Percentiles rank a stretch among this genome's conserved stretches.
Evolutionary conservation across 768 basidiomycete genomes (phyloP).

Genomic region (Macrolepiota dolichaula): DNA sequence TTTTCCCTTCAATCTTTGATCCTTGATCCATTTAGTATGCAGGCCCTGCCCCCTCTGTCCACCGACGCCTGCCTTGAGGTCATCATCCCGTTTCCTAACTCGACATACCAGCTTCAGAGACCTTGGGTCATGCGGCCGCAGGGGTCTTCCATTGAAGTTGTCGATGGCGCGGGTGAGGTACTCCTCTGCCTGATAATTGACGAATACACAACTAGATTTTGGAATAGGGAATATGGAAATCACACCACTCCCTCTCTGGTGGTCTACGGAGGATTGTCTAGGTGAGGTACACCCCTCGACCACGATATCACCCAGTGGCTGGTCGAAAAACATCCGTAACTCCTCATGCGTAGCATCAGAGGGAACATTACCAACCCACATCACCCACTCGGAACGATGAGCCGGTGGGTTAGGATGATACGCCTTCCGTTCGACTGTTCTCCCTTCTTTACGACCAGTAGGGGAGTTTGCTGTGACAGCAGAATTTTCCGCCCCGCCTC

Average conservation of each 20-base stretch:
- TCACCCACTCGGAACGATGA: slow-evolving; percentile 86
- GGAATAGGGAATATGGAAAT: slow-evolving; percentile 88
- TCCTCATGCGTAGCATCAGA: slow-evolving; percentile 81
- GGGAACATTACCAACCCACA: slow-evolving; percentile 96
- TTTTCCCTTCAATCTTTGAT: slow-evolving; percentile 41
- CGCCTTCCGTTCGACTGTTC: slow-evolving; percentile 39
- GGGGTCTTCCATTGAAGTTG: slow-evolving; percentile 65
- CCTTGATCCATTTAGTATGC: slow-evolving; percentile 79
- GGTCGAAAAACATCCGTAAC: slow-evolving; percentile 80
- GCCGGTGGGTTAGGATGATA: slow-evolving; percentile 73
- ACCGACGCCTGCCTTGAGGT: slow-evolving; percentile 86
- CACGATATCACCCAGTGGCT: slow-evolving; percentile 14
- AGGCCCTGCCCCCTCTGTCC: slow-evolving; percentile 85
- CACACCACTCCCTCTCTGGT: slow-evolving; percentile 44
- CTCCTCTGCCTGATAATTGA: slow-evolving; percentile 73
- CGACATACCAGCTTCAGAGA: slow-evolving; percentile 84
- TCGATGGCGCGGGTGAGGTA: slow-evolving; percentile 65
- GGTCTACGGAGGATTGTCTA: slow-evolving; percentile 15
- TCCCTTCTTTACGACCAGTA: slow-evolving; percentile 19
- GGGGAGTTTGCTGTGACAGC: slow-evolving; percentile 13
- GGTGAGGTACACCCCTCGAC: slow-evolving; percentile 18
- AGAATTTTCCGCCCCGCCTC: slow-evolving; percentile 1
- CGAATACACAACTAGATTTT: slow-evolving; percentile 93
- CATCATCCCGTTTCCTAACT: slow-evolving; percentile 76
- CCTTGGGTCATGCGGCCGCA: slow-evolving; percentile 68